Evolutionary conservation across 2,329 filamentous ascomycete genomes (phyloP), one percentile per base, ranked within the genome.

Genomic region (Cordyceps cicadae): DNA sequence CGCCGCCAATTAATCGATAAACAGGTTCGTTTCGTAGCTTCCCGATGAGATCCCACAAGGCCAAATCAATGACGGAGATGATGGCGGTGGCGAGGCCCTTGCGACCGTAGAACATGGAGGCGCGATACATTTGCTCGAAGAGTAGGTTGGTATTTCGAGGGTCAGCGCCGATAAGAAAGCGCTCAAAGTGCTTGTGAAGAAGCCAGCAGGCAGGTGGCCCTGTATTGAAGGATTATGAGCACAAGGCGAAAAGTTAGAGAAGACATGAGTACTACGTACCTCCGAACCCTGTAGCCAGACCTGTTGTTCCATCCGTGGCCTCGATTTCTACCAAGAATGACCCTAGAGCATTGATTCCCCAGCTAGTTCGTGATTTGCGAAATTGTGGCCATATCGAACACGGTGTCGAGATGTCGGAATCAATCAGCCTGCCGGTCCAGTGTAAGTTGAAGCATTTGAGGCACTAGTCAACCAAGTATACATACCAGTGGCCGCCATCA

Each of bases 71-170:
- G 65, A 96, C 92, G 2, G 91, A 96, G 70, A 97, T 97, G 69
- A 95, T 88, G 58, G 92, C 92, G 12, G 93, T 84, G 2, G 92
- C 89, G 1, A 97, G 84, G 52, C 92, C 92, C 75, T 97, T 97
- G 66, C 92, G 87, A 63, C 92, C 92, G 71, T 97, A 97, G 79
- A 96, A 97, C 90, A 96, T 95, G 66, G 91, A 95, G 2, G 83
- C 89, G 63, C 92, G 87, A 79, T 96, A 97, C 92, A 97, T 96
- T 74, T 95, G 91, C 78, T 97, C 92, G 71, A 95, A 97, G 34
- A 97, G 79, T 64, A 92, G 83, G 75, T 96, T 96, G 58, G 90
- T 95, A 71, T 97, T 91, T 67, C 92, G 83, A 12, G 92, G 92
- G 72, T 97, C 92, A 67, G 90, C 87, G 48, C 91, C 92, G 67